Evolutionary conservation across 2,329 filamentous ascomycete species (phyloP).

Genomic region (Apiospora pterosperma): DNA sequence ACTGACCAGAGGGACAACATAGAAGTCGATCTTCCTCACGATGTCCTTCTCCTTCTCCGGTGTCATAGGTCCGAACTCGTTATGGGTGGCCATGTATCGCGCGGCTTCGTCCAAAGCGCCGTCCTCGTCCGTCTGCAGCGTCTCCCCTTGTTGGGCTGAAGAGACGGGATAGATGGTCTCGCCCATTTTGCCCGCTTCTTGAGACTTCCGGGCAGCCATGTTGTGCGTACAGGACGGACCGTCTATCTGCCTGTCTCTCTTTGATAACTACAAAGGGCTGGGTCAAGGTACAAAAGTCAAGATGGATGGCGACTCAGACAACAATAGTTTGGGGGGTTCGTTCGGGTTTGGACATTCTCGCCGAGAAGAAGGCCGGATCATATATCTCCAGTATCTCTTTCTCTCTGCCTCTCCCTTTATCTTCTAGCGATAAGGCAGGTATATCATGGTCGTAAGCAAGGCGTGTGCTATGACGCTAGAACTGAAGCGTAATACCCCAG

Average conservation of each 20-base stretch:
- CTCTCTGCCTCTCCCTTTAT: neutral
- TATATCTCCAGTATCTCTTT: neutral
- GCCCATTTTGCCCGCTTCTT: neutral
- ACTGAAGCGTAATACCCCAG: neutral
- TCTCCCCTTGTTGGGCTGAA: neutral
- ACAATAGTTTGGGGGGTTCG: neutral
- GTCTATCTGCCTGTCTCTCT: neutral
- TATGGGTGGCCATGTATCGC: constrained; percentile 17
- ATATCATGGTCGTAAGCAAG: neutral
- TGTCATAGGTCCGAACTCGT: constrained; percentile 22
- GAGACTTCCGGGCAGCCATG: neutral
- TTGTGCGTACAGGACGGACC: neutral
- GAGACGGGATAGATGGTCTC: neutral
- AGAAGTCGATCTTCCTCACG: constrained; percentile 24
- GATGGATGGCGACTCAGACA: too few species aligned
- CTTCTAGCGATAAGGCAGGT: neutral
- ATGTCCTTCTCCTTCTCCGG: constrained; percentile 24
- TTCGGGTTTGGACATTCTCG: neutral
- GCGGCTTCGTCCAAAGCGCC: constrained; percentile 16
- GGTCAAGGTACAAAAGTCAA: too few species aligned
- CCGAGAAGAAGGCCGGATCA: neutral
- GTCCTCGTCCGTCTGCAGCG: constrained; percentile 11
- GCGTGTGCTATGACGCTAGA: neutral
- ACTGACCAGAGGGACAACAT: constrained; percentile 25
- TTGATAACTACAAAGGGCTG: too few species aligned